phyloP scores from a whole-genome alignment of 345 rosid species.

The Eucalyptus regnans region DNA sequence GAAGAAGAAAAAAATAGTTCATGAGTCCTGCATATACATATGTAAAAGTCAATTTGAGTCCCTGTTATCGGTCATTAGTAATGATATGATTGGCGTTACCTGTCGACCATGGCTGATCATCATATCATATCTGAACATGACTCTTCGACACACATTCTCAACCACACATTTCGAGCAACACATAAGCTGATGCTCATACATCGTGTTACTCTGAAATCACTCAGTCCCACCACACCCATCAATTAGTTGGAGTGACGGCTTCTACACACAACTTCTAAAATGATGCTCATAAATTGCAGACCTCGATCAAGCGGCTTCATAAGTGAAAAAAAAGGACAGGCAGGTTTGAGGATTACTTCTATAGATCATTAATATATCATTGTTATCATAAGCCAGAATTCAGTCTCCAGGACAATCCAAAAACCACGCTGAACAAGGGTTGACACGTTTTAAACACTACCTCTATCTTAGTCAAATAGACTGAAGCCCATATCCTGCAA shows the following conservation, averaged over 20 bases:
- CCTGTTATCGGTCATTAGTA: neutral
- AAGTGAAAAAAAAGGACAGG: neutral
- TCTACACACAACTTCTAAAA: neutral
- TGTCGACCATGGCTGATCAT: neutral
- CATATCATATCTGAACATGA: neutral
- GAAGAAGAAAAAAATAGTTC: neutral
- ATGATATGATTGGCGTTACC: neutral
- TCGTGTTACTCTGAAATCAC: neutral
- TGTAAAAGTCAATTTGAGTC: neutral
- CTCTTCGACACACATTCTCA: neutral
- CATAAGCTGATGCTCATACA: neutral
- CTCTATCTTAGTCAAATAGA: constrained; percentile 32
- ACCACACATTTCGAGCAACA: neutral
- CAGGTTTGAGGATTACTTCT: neutral
- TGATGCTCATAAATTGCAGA: neutral
- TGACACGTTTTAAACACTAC: neutral
- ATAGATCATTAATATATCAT: neutral
- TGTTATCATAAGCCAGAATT: neutral
- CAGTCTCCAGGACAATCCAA: neutral
- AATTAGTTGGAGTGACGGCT: neutral
- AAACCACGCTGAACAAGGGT: neutral
- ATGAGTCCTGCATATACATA: neutral
- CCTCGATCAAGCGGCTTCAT: neutral
- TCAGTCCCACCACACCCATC: neutral
- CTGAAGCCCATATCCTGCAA: constrained; percentile 62